Conservation (phyloP, 1,284 basidiomycete species). For the Malassezia restricta region DNA sequence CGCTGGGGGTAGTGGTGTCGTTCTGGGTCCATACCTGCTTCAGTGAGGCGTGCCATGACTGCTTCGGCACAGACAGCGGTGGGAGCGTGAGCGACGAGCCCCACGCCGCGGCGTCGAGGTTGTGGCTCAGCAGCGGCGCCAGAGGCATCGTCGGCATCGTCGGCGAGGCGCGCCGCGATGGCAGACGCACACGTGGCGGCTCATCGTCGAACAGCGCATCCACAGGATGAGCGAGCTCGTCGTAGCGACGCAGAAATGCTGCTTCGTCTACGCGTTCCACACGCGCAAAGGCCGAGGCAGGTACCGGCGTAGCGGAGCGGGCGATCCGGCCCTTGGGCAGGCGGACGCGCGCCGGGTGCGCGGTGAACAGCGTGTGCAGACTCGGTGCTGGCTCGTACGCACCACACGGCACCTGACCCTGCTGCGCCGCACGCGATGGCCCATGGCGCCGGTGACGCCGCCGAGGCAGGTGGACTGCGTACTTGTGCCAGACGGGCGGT, state of each 20-base stretch:
- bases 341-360: too few species aligned
- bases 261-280: too few species aligned
- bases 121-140: background rate
- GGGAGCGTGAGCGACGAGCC: constrained; percentile 2
- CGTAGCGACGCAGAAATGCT: too few species aligned
- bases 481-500: constrained; percentile 16
- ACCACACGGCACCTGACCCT: background rate
- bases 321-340: too few species aligned
- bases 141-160: too few species aligned
- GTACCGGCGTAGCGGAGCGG: too few species aligned
- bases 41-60: background rate
- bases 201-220: too few species aligned
- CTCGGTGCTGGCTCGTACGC: background rate
- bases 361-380: too few species aligned
- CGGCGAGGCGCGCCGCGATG: background rate
- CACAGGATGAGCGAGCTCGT: too few species aligned
- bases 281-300: too few species aligned
- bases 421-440: background rate
- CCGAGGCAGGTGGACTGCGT: constrained; percentile 1
- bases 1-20: too few species aligned
- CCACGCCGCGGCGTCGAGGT: background rate
- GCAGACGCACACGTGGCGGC: background rate
- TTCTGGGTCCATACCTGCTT: too few species aligned
- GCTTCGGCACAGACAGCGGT: background rate
- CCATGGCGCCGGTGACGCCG: background rate